Percentiles rank a stretch among this genome's conserved stretches.
Conservation (phyloP, 768 basidiomycete genomes). For the Termitomyces sp. region DNA sequence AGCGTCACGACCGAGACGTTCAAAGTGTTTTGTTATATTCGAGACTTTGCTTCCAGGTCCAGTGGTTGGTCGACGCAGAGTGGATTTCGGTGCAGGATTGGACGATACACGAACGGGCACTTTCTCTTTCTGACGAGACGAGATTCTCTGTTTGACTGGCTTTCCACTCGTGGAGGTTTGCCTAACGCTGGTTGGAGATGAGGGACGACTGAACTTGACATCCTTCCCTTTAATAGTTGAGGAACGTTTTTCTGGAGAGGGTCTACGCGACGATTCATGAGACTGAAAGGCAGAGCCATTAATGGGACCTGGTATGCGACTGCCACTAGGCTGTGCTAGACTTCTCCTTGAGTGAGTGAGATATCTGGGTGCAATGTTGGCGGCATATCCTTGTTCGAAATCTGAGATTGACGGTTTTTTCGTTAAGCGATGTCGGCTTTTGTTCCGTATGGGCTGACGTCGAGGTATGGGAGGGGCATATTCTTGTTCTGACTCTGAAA, state of each 20-base stretch:
- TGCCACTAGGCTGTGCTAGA: conserved; percentile 29
- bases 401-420: conserved; percentile 72
- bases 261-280: conserved; percentile 55
- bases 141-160: conserved; percentile 33
- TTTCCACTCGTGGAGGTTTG: conserved; percentile 27
- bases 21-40: conserved; percentile 88
- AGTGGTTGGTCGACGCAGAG: conserved; percentile 50
- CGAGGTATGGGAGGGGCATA: conserved; percentile 34
- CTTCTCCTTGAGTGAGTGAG: conserved; percentile 52
- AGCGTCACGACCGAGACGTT: conserved; percentile 72
- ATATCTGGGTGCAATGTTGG: conserved; percentile 83
- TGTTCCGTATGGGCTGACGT: conserved; percentile 41
- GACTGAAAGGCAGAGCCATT: conserved; percentile 48
- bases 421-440: conserved; percentile 47
- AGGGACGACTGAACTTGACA: conserved; percentile 38
- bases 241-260: conserved; percentile 72
- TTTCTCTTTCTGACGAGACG: conserved; percentile 40
- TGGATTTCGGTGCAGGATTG: conserved; percentile 41
- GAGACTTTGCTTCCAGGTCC: conserved; percentile 70
- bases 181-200: conserved; percentile 39
- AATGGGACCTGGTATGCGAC: conserved; percentile 55
- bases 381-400: conserved; percentile 89
- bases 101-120: conserved; percentile 20
- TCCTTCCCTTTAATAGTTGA: conserved; percentile 34
- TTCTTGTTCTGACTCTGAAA: conserved; percentile 85